phyloP scores from a whole-genome alignment of 2,329 filamentous ascomycete species.

The Ceratocystis diversiconidia region DNA sequence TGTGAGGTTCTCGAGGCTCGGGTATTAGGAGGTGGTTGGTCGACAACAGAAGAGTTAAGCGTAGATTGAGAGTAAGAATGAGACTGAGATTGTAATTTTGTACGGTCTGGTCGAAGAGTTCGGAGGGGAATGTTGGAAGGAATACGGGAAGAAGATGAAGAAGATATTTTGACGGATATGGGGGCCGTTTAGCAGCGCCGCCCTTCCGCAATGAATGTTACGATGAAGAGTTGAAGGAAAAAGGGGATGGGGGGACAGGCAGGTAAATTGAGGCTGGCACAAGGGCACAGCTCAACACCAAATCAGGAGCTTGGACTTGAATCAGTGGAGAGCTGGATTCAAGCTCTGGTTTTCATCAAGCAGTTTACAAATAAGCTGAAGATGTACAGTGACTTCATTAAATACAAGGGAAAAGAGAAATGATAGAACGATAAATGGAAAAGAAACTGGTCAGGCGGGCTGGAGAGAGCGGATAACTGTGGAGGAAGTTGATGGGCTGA shows the following conservation, averaged over 20 bases:
- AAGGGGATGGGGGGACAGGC: slow-evolving; percentile 18
- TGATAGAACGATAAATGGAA: background rate
- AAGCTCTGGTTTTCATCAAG: background rate
- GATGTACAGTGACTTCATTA: background rate
- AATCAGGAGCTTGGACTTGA: slow-evolving; percentile 2
- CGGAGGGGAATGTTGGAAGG: slow-evolving; percentile 79
- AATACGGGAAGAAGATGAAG: slow-evolving; percentile 51
- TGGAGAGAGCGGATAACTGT: background rate
- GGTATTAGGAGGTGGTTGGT: slow-evolving; percentile 19
- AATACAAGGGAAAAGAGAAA: background rate
- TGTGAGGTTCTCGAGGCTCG: slow-evolving; percentile 28
- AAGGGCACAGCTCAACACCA: background rate
- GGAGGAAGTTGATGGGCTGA: background rate
- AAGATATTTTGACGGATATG: slow-evolving; percentile 72
- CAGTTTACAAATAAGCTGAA: background rate
- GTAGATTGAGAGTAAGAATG: background rate
- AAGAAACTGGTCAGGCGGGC: background rate
- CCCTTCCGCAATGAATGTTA: slow-evolving; percentile 37
- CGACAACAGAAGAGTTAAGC: background rate
- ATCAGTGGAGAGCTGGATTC: background rate
- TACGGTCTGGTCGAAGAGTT: slow-evolving; percentile 38
- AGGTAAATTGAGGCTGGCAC: background rate
- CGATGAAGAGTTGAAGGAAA: slow-evolving; percentile 22
- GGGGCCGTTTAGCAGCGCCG: slow-evolving; percentile 68
- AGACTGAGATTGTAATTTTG: background rate